Conservation (phyloP, 495 filamentous ascomycete species). For the Lophiostoma macrostomum region DNA sequence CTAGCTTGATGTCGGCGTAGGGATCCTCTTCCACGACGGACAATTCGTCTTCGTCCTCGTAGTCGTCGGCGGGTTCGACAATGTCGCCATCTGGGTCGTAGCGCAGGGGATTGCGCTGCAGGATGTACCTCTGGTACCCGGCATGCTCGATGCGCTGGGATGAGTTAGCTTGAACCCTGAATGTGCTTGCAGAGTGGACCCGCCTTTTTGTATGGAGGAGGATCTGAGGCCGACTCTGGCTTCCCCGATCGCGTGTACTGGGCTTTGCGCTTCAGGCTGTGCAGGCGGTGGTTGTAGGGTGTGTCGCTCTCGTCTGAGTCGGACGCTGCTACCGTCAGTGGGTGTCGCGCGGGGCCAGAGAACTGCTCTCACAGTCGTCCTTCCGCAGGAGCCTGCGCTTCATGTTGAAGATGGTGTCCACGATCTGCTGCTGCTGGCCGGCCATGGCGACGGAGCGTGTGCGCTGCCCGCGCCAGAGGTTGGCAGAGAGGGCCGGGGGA, state of each 20-base stretch:
- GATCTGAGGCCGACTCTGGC: slow-evolving; percentile 64
- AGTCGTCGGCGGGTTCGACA: slow-evolving; percentile 67
- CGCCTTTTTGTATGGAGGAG: slow-evolving; percentile 83
- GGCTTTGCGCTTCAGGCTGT: slow-evolving; percentile 83
- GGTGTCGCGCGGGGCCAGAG: slow-evolving; percentile 13
- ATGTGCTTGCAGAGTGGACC: slow-evolving; percentile 16
- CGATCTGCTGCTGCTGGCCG: slow-evolving; percentile 64
- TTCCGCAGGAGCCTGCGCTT: slow-evolving; percentile 57
- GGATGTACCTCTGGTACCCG: slow-evolving; percentile 79
- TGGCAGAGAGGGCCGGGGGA: slow-evolving; percentile 4
- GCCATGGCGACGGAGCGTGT: slow-evolving; percentile 57
- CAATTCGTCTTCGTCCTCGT: slow-evolving; percentile 71
- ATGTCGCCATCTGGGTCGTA: slow-evolving; percentile 87
- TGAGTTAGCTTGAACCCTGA: slow-evolving; percentile 10
- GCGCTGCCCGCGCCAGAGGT: not conserved
- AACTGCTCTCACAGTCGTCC: slow-evolving; percentile 36
- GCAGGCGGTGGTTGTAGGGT: slow-evolving; percentile 76
- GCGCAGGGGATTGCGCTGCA: slow-evolving; percentile 67
- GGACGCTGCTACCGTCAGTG: slow-evolving; percentile 55
- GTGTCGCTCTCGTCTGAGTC: slow-evolving; percentile 81
- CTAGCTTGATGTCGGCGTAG: slow-evolving; percentile 74
- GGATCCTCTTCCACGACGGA: slow-evolving; percentile 75
- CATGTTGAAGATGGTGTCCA: slow-evolving; percentile 72
- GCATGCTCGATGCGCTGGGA: slow-evolving; percentile 77
- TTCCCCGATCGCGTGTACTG: slow-evolving; percentile 75